Base-by-base conservation (phyloP, 306 rosid genomes). In the Pterocarpus santalinus region DNA sequence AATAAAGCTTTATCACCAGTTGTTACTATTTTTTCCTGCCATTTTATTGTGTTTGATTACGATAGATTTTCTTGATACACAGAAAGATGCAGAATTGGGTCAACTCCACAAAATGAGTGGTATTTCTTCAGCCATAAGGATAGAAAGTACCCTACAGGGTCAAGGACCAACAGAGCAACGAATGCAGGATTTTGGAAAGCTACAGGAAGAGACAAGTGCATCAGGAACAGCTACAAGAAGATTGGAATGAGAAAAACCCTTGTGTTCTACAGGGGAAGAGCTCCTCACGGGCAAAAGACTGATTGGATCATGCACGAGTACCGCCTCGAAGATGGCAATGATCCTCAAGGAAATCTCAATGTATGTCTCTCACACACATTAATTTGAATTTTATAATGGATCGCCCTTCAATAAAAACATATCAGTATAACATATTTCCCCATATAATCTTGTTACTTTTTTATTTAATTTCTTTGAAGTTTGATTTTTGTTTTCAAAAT, bases 271-370 rank as follows among this genome's bases (percentile, higher is more conserved):
- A 87, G 91, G 75, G 99, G 99, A 1, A 83, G 99, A 85, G 99
- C 98, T 58, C 98, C 99, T 32, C 99, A 93, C 32, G 99, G 99
- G 52, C 99, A 93, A 16, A 95, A 95, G 83, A 89, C 93, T 17
- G 98, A 95, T 43, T 95, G 99, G 99, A 95, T 95, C 80, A 95
- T 95, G 99, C 99, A 95, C 13, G 99, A 95, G 72, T 95, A 91
- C 16, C 94, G 99, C 16, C 94, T 95, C 1, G 99, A 95, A 81
- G 99, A 95, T 11, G 69, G 60, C 35, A 92, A 89, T 35, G 98
- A 90, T 56, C 85, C 92, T 62, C 83, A 83, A 13, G 57, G 17
- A 68, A 87, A 67, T 73, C 36, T 81, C 34, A 79, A 73, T 74
- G 97, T 93, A 84, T 32, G 82, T 35, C 16, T 76, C 56, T n/a